Base-by-base conservation (phyloP, 768 basidiomycete genomes). In the Tricholoma saponaceum region DNA sequence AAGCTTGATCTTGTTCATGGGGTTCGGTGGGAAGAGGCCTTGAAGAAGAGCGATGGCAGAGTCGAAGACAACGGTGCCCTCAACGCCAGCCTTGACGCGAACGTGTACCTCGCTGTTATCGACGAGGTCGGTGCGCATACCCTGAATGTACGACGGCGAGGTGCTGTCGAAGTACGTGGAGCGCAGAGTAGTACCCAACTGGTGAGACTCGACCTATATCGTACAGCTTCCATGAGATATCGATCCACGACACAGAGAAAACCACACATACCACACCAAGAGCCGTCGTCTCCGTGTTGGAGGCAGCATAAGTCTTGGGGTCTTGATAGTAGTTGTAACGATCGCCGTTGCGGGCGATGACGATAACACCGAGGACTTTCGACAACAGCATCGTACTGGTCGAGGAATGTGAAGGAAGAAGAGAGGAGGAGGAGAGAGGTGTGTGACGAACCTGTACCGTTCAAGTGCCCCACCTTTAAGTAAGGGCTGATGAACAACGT, bases 61-160 rank as follows among this genome's bases (percentile, higher is more conserved):
- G 77, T 94, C 91, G 71, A 91, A 90, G 63, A 93, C 90, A 52
- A 89, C 86, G n/a, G 84, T 78, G 49, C 92, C 91, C 68, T 95
- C 92, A 52, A 85, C 86, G 47, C 91, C 90, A 54, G 85, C 86
- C 74, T 94, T 93, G 70, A 88, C 89, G 60, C 84, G 85, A 54
- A 89, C 80, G 62, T 86, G 85, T 64, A 93, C 78, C 69, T 90
- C 82, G 63, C 76, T 79, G 67, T 86, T 87, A 76, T 89, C 80
- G 32, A 87, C 87, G 64, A 92, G 77, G 66, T 89, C 85, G 26
- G 77, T 69, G 58, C 79, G 77, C 70, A 92, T 83, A 57, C 80
- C 83, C 51, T 78, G 70, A 63, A 92, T 88, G 70, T 83, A 87
- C 25, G 85, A 85, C 8, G 86, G 73, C 30, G 89, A 89, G n/a